Evolutionary conservation across 805 yeast species (phyloP).

Genomic region (Zygosaccharomyces siamensis): DNA sequence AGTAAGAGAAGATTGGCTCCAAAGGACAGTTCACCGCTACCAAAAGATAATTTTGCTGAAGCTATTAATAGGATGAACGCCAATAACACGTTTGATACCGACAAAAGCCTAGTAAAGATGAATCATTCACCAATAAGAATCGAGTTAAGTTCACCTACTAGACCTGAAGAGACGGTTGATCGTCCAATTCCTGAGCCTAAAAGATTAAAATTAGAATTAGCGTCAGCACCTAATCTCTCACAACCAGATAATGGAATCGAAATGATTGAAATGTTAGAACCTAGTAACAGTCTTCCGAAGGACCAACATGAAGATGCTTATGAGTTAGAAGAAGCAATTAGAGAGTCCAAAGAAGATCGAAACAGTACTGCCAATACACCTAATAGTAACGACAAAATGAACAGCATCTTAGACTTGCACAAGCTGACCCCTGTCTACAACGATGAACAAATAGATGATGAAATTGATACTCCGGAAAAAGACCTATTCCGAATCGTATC

Average conservation of each 20-base stretch:
- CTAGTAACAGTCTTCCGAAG: conserved; percentile 13
- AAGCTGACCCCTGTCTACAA: conserved; percentile 24
- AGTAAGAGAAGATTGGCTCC: conserved; percentile 10
- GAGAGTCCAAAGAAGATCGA: neutral
- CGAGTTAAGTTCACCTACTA: conserved; percentile 22
- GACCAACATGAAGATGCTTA: conserved; percentile 4
- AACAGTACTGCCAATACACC: conserved; percentile 2
- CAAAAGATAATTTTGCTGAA: neutral
- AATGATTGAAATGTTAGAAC: conserved; percentile 27
- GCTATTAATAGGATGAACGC: conserved; percentile 21
- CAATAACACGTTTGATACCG: conserved; percentile 18
- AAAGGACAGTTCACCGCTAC: conserved; percentile 4
- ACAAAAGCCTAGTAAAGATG: conserved; percentile 5
- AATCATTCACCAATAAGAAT: conserved; percentile 24
- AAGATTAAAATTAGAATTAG: conserved; percentile 18
- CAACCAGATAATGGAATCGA: conserved; percentile 14
- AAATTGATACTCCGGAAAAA: conserved; percentile 16
- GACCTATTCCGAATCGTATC: conserved; percentile 17
- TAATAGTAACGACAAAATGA: neutral
- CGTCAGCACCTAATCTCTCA: conserved; percentile 19
- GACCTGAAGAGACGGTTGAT: conserved; percentile 5
- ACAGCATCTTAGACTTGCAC: conserved; percentile 12
- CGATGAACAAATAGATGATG: conserved; percentile 7
- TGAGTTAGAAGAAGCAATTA: conserved; percentile 8
- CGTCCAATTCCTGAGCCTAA: conserved; percentile 14